Conservation (phyloP, 331 rosid species). For the Malus hybrid region DNA sequence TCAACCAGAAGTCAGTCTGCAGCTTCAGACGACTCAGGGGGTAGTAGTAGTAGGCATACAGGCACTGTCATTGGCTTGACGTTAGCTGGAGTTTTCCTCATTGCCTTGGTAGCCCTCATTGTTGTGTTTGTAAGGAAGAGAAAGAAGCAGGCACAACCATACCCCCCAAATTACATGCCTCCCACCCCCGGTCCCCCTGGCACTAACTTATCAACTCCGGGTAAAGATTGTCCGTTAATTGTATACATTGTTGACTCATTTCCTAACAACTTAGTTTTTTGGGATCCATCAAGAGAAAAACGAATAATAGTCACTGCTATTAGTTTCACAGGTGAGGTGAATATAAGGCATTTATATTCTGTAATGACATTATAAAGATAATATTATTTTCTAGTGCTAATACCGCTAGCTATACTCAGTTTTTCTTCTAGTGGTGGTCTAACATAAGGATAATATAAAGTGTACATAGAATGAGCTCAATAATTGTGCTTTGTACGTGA, state of each 20-base stretch:
- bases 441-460: too few species aligned
- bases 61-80: slow-evolving; percentile 33
- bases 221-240: not conserved
- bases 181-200: not conserved
- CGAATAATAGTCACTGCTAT: too few species aligned
- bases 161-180: slow-evolving; percentile 23
- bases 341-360: too few species aligned
- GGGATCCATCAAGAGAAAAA: too few species aligned
- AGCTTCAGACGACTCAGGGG: not conserved
- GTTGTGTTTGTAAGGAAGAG: slow-evolving; percentile 15
- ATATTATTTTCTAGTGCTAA: too few species aligned
- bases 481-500: not conserved
- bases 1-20: not conserved
- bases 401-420: too few species aligned
- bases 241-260: not conserved
- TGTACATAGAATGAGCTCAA: too few species aligned
- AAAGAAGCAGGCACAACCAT: slow-evolving; percentile 17
- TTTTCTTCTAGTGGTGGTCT: too few species aligned
- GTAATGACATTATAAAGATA: too few species aligned
- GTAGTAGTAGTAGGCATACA: not conserved
- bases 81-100: slow-evolving; percentile 32
- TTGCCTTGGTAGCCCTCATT: slow-evolving; percentile 35
- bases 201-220: slow-evolving; percentile 35
- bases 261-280: too few species aligned
- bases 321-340: too few species aligned